phyloP scores from a whole-genome alignment of 331 rosid genomes.

The Prunus yedoensis region DNA sequence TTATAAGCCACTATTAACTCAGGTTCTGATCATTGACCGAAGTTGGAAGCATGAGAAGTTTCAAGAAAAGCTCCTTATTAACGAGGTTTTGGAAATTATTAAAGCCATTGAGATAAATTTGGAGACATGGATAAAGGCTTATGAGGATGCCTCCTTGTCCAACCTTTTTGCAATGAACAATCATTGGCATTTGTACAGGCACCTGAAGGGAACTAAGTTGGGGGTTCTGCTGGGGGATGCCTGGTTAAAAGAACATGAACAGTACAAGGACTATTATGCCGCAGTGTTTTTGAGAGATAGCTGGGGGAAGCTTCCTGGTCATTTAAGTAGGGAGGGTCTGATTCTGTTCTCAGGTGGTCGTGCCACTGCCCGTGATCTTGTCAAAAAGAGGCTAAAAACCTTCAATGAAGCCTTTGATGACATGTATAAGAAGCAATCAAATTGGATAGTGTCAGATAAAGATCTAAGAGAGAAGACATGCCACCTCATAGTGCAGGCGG shows the following conservation, averaged over 20 bases:
- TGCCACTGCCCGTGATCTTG: constrained; percentile 98
- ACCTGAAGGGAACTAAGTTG: constrained; percentile 79
- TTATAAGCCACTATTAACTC: constrained; percentile 86
- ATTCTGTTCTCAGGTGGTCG: constrained; percentile 95
- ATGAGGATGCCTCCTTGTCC: constrained; percentile 54
- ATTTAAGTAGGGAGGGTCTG: constrained; percentile 91
- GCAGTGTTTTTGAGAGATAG: constrained; percentile 70
- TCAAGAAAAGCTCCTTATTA: constrained; percentile 76
- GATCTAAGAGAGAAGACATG: constrained; percentile 88
- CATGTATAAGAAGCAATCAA: constrained; percentile 70
- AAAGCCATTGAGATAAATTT: constrained; percentile 76
- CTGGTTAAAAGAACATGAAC: constrained; percentile 78
- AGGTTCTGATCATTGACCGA: constrained; percentile 83
- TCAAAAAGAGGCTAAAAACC: constrained; percentile 85
- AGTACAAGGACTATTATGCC: constrained; percentile 66
- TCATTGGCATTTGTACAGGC: constrained; percentile 81
- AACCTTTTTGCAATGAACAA: constrained; percentile 89
- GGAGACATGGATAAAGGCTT: constrained; percentile 83
- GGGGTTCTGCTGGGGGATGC: constrained; percentile 77
- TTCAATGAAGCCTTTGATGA: constrained; percentile 89
- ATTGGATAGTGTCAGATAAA: constrained; percentile 67
- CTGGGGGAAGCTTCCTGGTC: constrained; percentile 96
- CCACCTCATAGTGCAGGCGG: constrained; percentile 85
- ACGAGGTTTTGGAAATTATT: constrained; percentile 59
- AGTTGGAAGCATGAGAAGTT: constrained; percentile 92